Conservation (phyloP, 148 eudicot species). For the Cornus florida region DNA sequence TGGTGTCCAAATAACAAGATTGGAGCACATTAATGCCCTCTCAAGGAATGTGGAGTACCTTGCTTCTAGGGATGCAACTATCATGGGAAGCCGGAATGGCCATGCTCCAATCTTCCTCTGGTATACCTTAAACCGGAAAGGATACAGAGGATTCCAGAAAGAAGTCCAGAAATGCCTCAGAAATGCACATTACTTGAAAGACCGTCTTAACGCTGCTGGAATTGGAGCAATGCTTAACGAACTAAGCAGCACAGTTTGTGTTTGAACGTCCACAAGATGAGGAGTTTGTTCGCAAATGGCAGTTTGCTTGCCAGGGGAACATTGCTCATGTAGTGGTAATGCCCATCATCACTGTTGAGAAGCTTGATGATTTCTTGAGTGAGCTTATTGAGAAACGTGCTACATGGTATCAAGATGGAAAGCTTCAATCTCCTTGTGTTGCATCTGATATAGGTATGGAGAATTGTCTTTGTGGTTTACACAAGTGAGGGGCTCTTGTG, state of each 20-base stretch:
- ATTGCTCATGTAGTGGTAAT: constrained; percentile 91
- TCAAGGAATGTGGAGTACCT: constrained; percentile 79
- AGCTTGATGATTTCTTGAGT: constrained; percentile 57
- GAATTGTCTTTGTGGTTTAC: constrained; percentile 55
- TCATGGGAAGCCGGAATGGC: constrained; percentile 92
- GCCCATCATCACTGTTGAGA: constrained; percentile 75
- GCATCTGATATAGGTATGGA: constrained; percentile 60
- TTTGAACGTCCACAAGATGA: constrained; percentile 87
- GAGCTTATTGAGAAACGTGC: constrained; percentile 60
- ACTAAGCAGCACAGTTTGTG: constrained; percentile 86
- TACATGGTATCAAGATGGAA: constrained; percentile 56
- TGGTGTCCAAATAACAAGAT: constrained; percentile 64
- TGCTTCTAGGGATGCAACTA: constrained; percentile 81
- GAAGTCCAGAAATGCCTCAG: constrained; percentile 83
- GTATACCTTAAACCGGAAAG: constrained; percentile 86
- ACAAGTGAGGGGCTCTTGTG: constrained; percentile 32
- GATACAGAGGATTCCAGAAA: constrained; percentile 80
- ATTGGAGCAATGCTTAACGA: constrained; percentile 86
- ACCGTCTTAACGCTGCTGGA: constrained; percentile 56
- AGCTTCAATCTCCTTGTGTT: constrained; percentile 57
- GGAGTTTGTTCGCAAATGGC: constrained; percentile 81
- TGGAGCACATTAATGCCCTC: constrained; percentile 55
- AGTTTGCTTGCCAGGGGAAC: constrained; percentile 77
- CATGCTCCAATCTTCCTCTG: constrained; percentile 89
- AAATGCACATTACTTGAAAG: constrained; percentile 83